phyloP scores from a whole-genome alignment of 768 basidiomycete species.

The Lactarius sp. region DNA sequence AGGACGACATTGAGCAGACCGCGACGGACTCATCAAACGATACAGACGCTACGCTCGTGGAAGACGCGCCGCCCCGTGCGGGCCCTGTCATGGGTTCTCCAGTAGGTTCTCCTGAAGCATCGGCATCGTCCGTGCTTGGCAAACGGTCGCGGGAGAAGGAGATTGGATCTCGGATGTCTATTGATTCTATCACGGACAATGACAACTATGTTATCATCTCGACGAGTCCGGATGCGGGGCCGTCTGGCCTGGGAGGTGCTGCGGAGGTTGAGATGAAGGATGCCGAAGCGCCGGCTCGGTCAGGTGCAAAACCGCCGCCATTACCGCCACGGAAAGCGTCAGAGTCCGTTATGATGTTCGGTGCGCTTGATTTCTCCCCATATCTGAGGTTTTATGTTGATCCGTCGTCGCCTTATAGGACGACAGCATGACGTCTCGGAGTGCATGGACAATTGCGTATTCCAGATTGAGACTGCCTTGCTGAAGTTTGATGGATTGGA shows the following conservation, averaged over 20 bases:
- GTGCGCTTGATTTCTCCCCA: slow-evolving; percentile 38
- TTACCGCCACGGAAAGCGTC: slow-evolving; percentile 48
- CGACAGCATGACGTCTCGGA: slow-evolving; percentile 98
- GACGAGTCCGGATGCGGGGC: slow-evolving; percentile 31
- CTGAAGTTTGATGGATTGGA: slow-evolving; percentile 61
- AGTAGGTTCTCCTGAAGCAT: slow-evolving; percentile 23
- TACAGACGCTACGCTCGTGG: slow-evolving; percentile 84
- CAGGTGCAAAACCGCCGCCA: slow-evolving; percentile 46
- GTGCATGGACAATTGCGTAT: slow-evolving; percentile 99
- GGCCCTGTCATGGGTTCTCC: slow-evolving; percentile 34
- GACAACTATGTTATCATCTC: slow-evolving; percentile 42
- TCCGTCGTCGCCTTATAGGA: slow-evolving; percentile 41
- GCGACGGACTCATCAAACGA: slow-evolving; percentile 81
- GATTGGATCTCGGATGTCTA: slow-evolving; percentile 42
- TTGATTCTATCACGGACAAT: slow-evolving; percentile 47
- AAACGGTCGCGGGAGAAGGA: slow-evolving; percentile 54
- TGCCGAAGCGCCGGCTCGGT: slow-evolving; percentile 22
- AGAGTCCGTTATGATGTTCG: slow-evolving; percentile 88
- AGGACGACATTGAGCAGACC: slow-evolving; percentile 68
- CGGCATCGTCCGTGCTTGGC: slow-evolving; percentile 47
- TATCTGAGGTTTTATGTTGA: not conserved
- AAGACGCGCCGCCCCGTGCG: slow-evolving; percentile 45
- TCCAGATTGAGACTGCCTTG: slow-evolving; percentile 92
- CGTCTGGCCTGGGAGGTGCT: slow-evolving; percentile 2
- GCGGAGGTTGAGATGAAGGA: slow-evolving; percentile 34